A percentile compares a stretch with the other conserved stretches of the same genome.
These are phyloP conservation scores for Clonostachys rhizophaga DNA, from an alignment of 2,329 filamentous ascomycete genomes.

Conservation along the genomic window DNA sequence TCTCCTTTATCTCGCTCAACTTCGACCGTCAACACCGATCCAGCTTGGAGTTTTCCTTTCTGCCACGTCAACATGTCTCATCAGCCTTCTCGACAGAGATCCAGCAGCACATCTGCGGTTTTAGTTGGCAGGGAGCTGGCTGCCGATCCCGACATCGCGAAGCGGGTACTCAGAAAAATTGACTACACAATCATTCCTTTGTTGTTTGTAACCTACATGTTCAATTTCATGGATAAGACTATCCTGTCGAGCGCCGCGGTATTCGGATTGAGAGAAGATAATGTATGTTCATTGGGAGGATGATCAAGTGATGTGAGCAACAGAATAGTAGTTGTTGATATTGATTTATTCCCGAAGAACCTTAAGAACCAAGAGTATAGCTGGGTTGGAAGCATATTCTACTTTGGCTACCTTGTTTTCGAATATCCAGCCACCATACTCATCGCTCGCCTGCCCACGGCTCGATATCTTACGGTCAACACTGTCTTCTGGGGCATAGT, in stretches of 20 bases:
- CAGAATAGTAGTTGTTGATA: slow-evolving; percentile 3
- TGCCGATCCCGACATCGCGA: slow-evolving; percentile 8
- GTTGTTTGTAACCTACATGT: slow-evolving; percentile 51
- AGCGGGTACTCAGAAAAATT: slow-evolving; percentile 46
- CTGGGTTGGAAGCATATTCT: slow-evolving; percentile 50
- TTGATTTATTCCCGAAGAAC: background rate
- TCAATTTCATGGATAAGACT: slow-evolving; percentile 60
- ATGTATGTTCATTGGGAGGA: slow-evolving; percentile 11
- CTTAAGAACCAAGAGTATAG: slow-evolving; percentile 46
- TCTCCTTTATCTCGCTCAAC: too few species aligned
- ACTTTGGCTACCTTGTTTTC: slow-evolving; percentile 41
- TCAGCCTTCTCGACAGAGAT: too few species aligned
- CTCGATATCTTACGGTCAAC: slow-evolving; percentile 39
- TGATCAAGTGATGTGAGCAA: too few species aligned
- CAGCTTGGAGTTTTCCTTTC: too few species aligned
- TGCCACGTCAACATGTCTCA: too few species aligned
- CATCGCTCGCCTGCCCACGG: slow-evolving; percentile 39
- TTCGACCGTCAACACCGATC: too few species aligned
- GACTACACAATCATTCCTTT: slow-evolving; percentile 50
- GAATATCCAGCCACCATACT: slow-evolving; percentile 44
- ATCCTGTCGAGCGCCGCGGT: slow-evolving; percentile 51
- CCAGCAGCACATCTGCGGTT: too few species aligned
- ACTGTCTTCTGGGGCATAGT: slow-evolving; percentile 45
- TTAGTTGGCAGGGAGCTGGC: too few species aligned
- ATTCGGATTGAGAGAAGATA: slow-evolving; percentile 48